Base-by-base conservation (phyloP, 2,329 filamentous ascomycete species). In the Aureobasidium subglaciale region DNA sequence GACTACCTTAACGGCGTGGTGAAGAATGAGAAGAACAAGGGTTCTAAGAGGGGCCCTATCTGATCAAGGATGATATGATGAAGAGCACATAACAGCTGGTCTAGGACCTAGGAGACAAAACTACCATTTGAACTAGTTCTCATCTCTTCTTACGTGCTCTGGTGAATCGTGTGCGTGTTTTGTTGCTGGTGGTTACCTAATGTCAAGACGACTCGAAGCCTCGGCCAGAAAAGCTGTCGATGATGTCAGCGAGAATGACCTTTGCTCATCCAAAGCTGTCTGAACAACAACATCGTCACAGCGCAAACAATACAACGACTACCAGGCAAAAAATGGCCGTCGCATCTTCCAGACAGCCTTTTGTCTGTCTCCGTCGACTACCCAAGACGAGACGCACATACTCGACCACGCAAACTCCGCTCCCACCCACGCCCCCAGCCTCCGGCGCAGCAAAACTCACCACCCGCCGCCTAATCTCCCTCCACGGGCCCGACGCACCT, bases 401-500 rank as follows among this genome's bases (percentile, higher is more conserved):
- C 34, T 34, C 37, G 10, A 35, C 27, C n/a, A 20, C 29, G 3
- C 41, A 32, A 30, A n/a, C 58, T 42, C 22, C 54, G 16, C 55
- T 52, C 1, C 71, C 75, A 11, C 68, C 70, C 35, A 76, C 78
- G 13, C 76, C 78, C 2, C 78, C 58, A 76, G 74, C 62, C 66
- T 81, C 69, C 22, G 78, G 78, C 54, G 75, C 76, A 63, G 71
- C 77, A 9, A 64, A 65, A 15, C 81, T 97, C 59, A 73, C 81
- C n/a, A 85, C 86, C 61, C 87, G 93, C 48, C 83, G 84, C 52
- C 78, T 97, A 41, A 84, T 99, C 62, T 86, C 85, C 37, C 75
- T 97, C 59, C 81, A 84, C 15, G 93, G 93, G 2, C 78, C 78
- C 3, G 92, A 96, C 65, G 84, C 90, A 29, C 80, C 86, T 43